Evolutionary conservation across 139 green algal species (phyloP).

Genomic region (Closterium sp.): DNA sequence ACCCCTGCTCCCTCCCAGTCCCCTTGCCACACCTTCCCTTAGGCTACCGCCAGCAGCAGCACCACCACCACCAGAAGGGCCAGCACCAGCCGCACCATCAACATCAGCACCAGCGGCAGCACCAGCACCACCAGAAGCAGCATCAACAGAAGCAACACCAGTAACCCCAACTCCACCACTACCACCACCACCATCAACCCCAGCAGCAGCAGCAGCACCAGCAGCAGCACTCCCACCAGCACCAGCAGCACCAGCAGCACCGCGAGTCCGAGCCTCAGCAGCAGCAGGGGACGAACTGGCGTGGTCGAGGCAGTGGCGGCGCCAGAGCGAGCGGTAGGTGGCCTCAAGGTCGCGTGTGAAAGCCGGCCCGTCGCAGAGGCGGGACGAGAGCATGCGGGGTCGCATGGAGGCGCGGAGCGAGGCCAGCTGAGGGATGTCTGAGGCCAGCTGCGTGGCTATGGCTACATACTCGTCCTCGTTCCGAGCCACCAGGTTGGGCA

Average conservation of each 20-base stretch:
- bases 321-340: conserved; percentile 66
- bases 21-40: background rate
- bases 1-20: background rate
- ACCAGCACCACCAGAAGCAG: background rate
- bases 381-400: conserved; percentile 70
- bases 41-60: background rate
- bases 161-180: background rate
- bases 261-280: too few species aligned
- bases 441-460: conserved; percentile 63
- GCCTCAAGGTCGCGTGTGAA: conserved; percentile 78
- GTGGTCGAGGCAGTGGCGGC: conserved; percentile 20
- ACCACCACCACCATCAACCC: background rate
- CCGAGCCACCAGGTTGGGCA: conserved; percentile 71
- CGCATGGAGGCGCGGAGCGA: conserved; percentile 69
- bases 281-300: too few species aligned
- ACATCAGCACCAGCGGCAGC: background rate
- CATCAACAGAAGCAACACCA: background rate
- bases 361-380: conserved; percentile 71
- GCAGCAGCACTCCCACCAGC: background rate
- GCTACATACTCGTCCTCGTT: conserved; percentile 79
- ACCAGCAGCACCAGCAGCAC: background rate
- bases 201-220: background rate
- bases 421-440: conserved; percentile 61
- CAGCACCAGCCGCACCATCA: too few species aligned
- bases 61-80: background rate